Evolutionary conservation across 352 stramenopile species (phyloP), one percentile per base, ranked within the genome.

Genomic region (Pilasporangium apinafurcum): DNA sequence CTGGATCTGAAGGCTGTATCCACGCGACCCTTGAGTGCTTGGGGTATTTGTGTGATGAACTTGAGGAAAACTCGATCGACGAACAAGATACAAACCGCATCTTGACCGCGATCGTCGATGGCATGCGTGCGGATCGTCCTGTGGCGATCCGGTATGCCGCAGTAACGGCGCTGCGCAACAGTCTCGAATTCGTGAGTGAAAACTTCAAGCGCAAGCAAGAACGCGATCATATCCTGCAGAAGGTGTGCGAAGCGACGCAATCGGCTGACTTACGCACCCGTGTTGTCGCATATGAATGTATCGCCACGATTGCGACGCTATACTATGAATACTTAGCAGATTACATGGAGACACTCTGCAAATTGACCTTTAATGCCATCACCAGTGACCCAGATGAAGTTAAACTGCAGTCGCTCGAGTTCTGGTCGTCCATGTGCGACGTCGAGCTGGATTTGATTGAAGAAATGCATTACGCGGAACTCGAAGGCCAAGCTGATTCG

Each of bases 361-460:
- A 98, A 57, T 63, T 98, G 13, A 98, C 92, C 8, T 95, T 97
- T 44, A 66, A 75, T 31, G 95, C 93, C 2, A 98, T 98, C 63
- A 78, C 84, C 21, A 80, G 74, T 38, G 91, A 97, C 57, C 91
- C 97, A 52, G 65, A 74, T 20, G 82, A 94, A 44, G 96, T 98
- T 14, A 89, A 90, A 0, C 80, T 96, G 25, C 79, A 97, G 59
- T 96, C 95, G 31, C 93, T 99, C 51, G 96, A 99, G 70, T 98
- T 99, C 56, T 99, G 96, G 96, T 96, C 75, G 38, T 97, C 95
- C 14, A 90, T 99, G 49, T 97, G 86, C 56, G 95, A 98, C 48
- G 88, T 96, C 17, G 96, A 99, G 55, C 69, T 96, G 29, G 91
- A 98, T 26, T 61, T 97, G 32, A 75, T 97, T 8, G 89, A 97